A percentile compares a stretch with the other conserved stretches of the same genome.
Evolutionary conservation across 768 basidiomycete genomes (phyloP).

Genomic region (Boletus tylopilopsis): DNA sequence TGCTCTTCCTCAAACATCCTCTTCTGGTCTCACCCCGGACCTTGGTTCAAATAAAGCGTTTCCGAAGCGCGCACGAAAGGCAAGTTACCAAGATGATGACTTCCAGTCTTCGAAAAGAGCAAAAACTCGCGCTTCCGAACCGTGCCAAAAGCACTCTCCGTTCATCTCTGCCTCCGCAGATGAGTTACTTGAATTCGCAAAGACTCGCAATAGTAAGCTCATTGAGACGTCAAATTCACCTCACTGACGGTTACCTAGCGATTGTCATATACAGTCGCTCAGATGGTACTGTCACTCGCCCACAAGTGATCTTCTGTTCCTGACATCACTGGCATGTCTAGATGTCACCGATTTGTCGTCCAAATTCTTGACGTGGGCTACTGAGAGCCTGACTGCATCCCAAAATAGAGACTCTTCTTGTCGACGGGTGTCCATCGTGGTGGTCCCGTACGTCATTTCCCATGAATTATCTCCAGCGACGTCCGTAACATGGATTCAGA

Average conservation of each 20-base stretch:
- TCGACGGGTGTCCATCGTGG: conserved; percentile 14
- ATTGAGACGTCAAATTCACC: background rate
- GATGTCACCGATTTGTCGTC: conserved; percentile 17
- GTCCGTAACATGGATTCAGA: conserved; percentile 10
- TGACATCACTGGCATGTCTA: conserved; percentile 6
- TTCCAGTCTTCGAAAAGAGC: conserved; percentile 9
- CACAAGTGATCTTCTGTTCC: background rate
- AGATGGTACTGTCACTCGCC: conserved; percentile 13
- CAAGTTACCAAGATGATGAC: conserved; percentile 2
- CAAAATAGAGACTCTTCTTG: background rate
- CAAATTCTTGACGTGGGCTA: conserved; percentile 19
- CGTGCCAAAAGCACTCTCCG: background rate
- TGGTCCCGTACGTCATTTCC: conserved; percentile 16
- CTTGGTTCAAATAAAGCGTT: conserved; percentile 6
- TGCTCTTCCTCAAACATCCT: conserved; percentile 15
- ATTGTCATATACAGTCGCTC: conserved; percentile 16
- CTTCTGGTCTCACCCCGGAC: conserved; percentile 7
- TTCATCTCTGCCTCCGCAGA: conserved; percentile 7
- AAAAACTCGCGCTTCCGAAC: background rate
- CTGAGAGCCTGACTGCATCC: background rate
- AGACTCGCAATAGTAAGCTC: conserved; percentile 21
- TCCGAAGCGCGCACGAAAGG: conserved; percentile 14
- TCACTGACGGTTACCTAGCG: conserved; percentile 11
- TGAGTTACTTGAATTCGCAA: conserved; percentile 17
- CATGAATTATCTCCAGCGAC: background rate